These are phyloP conservation scores for Apiospora marii DNA, from an alignment of 2,329 filamentous ascomycete species.

Conservation along the genomic window DNA sequence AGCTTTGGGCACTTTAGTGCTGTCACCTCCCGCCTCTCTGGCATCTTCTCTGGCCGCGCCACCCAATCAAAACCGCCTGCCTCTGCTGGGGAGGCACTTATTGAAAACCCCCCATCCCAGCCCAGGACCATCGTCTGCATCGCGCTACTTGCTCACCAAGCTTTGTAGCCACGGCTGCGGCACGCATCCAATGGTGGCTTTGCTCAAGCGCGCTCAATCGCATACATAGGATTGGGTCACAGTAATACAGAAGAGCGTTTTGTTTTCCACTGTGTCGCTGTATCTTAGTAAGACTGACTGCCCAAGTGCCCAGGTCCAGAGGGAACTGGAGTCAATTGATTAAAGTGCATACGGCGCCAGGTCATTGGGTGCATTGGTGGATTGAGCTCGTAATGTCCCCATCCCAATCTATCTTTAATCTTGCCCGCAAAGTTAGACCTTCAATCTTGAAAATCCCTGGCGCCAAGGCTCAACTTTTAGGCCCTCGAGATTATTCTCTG, in stretches of 20 bases:
- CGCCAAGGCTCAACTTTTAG: slow-evolving; percentile 20
- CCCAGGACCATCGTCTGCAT: not conserved
- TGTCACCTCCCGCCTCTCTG: not conserved
- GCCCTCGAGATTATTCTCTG: slow-evolving; percentile 7
- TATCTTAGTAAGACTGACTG: not conserved
- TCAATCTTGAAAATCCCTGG: slow-evolving; percentile 18
- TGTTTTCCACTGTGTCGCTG: not conserved
- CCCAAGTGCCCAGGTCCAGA: not conserved
- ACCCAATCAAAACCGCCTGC: slow-evolving; percentile 10
- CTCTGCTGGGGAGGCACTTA: not conserved
- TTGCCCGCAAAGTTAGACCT: slow-evolving; percentile 20
- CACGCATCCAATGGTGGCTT: not conserved
- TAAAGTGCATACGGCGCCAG: not conserved
- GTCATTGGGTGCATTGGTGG: slow-evolving; percentile 6
- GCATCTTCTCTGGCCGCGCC: not conserved
- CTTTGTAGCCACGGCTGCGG: not conserved
- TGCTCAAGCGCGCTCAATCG: not conserved
- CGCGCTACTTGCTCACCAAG: not conserved
- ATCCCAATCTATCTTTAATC: slow-evolving; percentile 22
- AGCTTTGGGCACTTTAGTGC: not conserved
- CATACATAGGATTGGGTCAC: not conserved
- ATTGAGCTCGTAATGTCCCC: slow-evolving; percentile 17
- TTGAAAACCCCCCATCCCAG: not conserved
- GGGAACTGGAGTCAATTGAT: not conserved
- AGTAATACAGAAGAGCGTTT: not conserved